phyloP scores from a whole-genome alignment of 2,329 filamentous ascomycete genomes.

The Beauveria pseudobassiana region DNA sequence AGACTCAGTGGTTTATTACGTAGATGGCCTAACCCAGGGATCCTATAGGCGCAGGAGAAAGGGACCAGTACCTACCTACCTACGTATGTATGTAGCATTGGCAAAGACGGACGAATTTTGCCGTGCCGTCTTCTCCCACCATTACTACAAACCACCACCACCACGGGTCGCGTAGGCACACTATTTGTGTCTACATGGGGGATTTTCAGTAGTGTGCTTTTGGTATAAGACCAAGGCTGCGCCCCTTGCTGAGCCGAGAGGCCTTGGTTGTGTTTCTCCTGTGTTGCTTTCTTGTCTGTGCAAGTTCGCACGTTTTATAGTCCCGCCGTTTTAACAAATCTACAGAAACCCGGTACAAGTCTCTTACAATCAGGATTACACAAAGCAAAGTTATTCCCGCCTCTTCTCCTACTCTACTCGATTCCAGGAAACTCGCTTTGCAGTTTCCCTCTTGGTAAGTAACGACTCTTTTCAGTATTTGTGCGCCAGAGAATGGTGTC shows the following conservation, averaged over 20 bases:
- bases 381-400: no score
- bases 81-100: neutral
- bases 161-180: neutral
- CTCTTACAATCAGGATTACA: no score
- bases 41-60: neutral
- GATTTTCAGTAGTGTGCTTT: neutral
- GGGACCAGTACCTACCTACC: neutral
- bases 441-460: no score
- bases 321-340: neutral
- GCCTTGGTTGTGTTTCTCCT: neutral
- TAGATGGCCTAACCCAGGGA: neutral
- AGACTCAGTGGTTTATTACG: slow-evolving; percentile 1
- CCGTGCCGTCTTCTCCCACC: neutral
- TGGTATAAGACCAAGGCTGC: slow-evolving; percentile 4
- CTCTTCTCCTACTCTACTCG: no score
- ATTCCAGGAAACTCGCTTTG: no score
- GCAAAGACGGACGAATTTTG: neutral
- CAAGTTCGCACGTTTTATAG: neutral
- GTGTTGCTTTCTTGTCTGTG: neutral
- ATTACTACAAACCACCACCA: slow-evolving; percentile 1
- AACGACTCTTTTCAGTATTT: neutral
- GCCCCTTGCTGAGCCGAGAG: neutral
- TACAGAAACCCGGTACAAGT: neutral
- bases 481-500: neutral
- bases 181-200: neutral